Evolutionary conservation across 148 eudicot genomes (phyloP), one percentile per base, ranked within the genome.

Genomic region (Chenopodium album): DNA sequence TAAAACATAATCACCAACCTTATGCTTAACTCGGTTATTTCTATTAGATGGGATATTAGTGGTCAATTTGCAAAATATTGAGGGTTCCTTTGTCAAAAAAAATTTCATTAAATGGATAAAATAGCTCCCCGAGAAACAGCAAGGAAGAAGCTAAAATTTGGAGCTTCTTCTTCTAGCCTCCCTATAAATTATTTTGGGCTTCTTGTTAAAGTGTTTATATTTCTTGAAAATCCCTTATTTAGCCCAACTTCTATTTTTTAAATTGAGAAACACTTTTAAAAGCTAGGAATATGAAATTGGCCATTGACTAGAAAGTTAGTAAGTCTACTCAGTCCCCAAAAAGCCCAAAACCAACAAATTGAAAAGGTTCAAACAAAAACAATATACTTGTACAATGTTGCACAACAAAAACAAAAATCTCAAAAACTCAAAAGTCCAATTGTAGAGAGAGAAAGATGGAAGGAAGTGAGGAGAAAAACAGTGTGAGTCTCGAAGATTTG

Each of bases 401-500:
- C 11, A 46, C 31, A 13, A 23, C 0, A 7, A 22, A 46, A 3
- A 46, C 14, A 48, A 12, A 0, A 13, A 48, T 48, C 12, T 12
- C 22, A 2, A 16, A 14, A 54, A 31, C 59, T 31, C 29, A 14
- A 11, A 74, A 23, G 19, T 66, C 28, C 32, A 50, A 16, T 22
- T 29, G 29, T 4, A 71, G 31, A 29, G 37, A 52, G 11, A 68
- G 28, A 71, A 26, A 83, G 69, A 89, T 84, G 87, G 84, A 82
- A 54, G 78, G 50, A 31, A 78, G 64, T 54, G 73, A 46, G 13
- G 77, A 63, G 78, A 56, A 74, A 76, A 29, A 69, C 54, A 69
- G 80, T 47, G 87, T 87, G 3, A 86, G 76, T 34, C 83, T 89
- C 19, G 88, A 79, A 59, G 87, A 84, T 34, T 75, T 89, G 82